A percentile compares a stretch with the other conserved stretches of the same genome.
Conservation (phyloP, 257 asterid species). For the Solanum rostratum region DNA sequence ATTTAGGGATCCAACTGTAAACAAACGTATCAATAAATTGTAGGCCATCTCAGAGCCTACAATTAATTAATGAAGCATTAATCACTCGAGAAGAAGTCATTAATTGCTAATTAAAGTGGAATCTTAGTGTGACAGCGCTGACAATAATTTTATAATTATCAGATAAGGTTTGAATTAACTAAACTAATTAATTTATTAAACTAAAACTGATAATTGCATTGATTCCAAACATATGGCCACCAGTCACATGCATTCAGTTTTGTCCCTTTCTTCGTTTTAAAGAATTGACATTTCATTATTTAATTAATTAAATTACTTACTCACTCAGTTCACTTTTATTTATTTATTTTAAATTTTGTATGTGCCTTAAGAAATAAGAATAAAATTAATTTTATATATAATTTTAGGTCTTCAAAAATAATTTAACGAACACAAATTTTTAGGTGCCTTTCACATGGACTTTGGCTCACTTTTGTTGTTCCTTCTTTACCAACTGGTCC, state of each 20-base stretch:
- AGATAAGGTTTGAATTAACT: background rate
- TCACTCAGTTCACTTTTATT: too few relatives aligned
- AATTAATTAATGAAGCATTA: background rate
- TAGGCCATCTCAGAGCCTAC: background rate
- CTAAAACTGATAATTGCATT: background rate
- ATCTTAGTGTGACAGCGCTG: background rate
- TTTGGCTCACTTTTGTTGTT: background rate
- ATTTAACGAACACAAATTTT: background rate
- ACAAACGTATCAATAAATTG: background rate
- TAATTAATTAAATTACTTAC: too few relatives aligned
- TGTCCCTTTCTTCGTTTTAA: constrained; percentile 1
- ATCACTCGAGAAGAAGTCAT: background rate
- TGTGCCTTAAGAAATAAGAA: too few relatives aligned
- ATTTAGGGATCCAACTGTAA: background rate
- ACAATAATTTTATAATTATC: background rate
- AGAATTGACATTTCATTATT: background rate
- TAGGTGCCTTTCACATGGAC: constrained; percentile 3
- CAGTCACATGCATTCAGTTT: constrained; percentile 6
- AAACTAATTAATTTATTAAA: background rate
- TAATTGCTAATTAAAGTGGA: background rate
- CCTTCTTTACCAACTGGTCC: background rate
- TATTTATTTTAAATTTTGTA: too few relatives aligned
- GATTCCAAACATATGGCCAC: background rate
- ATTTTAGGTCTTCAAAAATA: too few relatives aligned
- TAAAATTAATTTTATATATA: too few relatives aligned